A percentile compares a stretch with the other conserved stretches of the same genome.
Conservation (phyloP, 441 rosid genomes). For the Brassica hybrid region DNA sequence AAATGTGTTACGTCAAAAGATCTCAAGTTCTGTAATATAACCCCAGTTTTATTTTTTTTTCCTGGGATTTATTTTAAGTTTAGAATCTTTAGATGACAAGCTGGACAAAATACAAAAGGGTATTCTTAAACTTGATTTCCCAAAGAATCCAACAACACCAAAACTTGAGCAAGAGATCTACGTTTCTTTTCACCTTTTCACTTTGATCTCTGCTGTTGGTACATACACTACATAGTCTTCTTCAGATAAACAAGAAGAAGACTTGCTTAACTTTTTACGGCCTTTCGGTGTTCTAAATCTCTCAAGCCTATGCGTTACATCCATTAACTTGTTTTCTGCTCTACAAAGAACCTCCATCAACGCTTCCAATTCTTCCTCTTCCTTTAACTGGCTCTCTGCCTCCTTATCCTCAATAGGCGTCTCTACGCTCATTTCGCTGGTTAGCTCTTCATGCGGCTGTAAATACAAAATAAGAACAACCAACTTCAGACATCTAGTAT, state of each 20-base stretch:
- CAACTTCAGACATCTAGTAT: neutral
- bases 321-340: slow-evolving; percentile 58
- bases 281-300: slow-evolving; percentile 40
- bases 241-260: slow-evolving; percentile 41
- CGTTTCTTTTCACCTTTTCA: slow-evolving; percentile 41
- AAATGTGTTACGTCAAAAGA: neutral
- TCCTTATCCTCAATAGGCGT: slow-evolving; percentile 19
- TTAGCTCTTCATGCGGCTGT: slow-evolving; percentile 16
- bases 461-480: slow-evolving; percentile 1
- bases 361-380: slow-evolving; percentile 52
- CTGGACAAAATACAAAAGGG: neutral
- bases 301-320: slow-evolving; percentile 57
- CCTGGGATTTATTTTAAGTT: neutral
- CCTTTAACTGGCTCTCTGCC: slow-evolving; percentile 51
- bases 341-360: slow-evolving; percentile 74
- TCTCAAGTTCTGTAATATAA: neutral
- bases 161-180: neutral
- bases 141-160: slow-evolving; percentile 35
- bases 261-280: slow-evolving; percentile 50
- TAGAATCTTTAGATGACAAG: neutral
- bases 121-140: slow-evolving; percentile 10
- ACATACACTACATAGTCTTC: slow-evolving; percentile 64
- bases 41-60: neutral
- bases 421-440: neutral
- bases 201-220: slow-evolving; percentile 77